Evolutionary conservation across 306 rosid species (phyloP).

Genomic region (Herpetospermum pedunculosum): DNA sequence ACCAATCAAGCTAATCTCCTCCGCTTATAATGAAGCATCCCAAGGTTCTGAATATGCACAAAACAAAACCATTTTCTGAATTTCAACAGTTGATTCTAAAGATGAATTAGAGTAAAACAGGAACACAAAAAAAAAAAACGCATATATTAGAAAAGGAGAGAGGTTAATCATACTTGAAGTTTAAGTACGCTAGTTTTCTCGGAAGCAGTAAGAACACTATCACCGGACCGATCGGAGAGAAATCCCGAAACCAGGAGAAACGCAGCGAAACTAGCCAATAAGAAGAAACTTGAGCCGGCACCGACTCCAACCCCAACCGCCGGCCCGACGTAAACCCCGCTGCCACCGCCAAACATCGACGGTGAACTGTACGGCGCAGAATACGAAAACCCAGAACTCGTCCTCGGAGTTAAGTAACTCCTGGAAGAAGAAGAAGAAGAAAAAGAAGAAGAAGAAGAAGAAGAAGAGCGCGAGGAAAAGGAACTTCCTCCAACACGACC

Average conservation of each 20-base stretch:
- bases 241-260: constrained; percentile 71
- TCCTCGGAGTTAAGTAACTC: constrained; percentile 60
- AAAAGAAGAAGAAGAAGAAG: constrained; percentile 49
- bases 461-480: constrained; percentile 41
- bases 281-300: constrained; percentile 71
- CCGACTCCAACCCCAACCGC: constrained; percentile 75
- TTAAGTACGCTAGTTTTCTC: constrained; percentile 57
- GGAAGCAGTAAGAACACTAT: constrained; percentile 50
- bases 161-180: constrained; percentile 48
- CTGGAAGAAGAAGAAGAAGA: constrained; percentile 47
- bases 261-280: constrained; percentile 61
- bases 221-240: constrained; percentile 76
- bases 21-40: neutral
- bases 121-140: no score
- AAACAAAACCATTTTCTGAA: neutral
- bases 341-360: constrained; percentile 49
- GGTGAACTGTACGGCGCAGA: constrained; percentile 83
- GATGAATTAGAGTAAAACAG: neutral
- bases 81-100: neutral
- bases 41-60: neutral
- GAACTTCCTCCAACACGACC: constrained; percentile 78
- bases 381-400: constrained; percentile 30
- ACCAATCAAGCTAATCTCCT: neutral
- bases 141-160: neutral
- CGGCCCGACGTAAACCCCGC: constrained; percentile 66